Evolutionary conservation across 2,329 filamentous ascomycete genomes (phyloP).

Genomic region (Tolypocladium ophioglossoides): DNA sequence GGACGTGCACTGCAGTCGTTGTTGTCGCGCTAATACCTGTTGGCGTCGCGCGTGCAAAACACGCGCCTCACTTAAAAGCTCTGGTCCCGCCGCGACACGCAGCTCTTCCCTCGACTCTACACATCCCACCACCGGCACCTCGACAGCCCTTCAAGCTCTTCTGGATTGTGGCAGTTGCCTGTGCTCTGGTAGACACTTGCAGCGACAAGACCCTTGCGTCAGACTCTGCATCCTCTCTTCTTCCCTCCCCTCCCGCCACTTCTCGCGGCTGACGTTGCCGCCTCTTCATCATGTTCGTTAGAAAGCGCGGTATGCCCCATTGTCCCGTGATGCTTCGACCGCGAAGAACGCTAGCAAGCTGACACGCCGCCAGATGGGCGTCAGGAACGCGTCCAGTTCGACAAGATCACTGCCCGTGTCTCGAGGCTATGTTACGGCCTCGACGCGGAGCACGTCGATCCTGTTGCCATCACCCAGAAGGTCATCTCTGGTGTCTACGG

Average conservation of each 20-base stretch:
- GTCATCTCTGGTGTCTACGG: slow-evolving; percentile 99
- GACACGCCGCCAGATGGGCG: slow-evolving; percentile 64
- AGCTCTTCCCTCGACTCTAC: slow-evolving; percentile 9
- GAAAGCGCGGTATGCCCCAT: slow-evolving; percentile 46
- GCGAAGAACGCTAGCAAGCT: slow-evolving; percentile 8
- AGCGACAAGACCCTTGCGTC: slow-evolving; percentile 13
- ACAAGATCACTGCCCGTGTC: slow-evolving; percentile 99
- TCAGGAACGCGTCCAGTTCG: slow-evolving; percentile 99
- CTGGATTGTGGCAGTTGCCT: slow-evolving; percentile 9
- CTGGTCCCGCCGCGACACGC: slow-evolving; percentile 9
- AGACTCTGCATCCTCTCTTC: slow-evolving; percentile 9
- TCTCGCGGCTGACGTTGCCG: slow-evolving; percentile 10
- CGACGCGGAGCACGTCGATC: slow-evolving; percentile 89
- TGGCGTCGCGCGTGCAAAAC: slow-evolving; percentile 21
- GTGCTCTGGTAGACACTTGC: slow-evolving; percentile 12
- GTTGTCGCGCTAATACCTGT: slow-evolving; percentile 22
- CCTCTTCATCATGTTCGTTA: slow-evolving; percentile 45
- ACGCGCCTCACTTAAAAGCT: slow-evolving; percentile 27
- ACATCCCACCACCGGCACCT: slow-evolving; percentile 6
- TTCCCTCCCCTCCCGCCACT: slow-evolving; percentile 9
- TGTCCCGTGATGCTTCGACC: neutral
- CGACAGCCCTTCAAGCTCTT: slow-evolving; percentile 2
- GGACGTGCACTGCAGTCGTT: slow-evolving; percentile 3
- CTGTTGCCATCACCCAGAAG: slow-evolving; percentile 96
- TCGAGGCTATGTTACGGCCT: slow-evolving; percentile 96